phyloP scores from a whole-genome alignment of 2,329 filamentous ascomycete species.

The Ilyonectria sp. region DNA sequence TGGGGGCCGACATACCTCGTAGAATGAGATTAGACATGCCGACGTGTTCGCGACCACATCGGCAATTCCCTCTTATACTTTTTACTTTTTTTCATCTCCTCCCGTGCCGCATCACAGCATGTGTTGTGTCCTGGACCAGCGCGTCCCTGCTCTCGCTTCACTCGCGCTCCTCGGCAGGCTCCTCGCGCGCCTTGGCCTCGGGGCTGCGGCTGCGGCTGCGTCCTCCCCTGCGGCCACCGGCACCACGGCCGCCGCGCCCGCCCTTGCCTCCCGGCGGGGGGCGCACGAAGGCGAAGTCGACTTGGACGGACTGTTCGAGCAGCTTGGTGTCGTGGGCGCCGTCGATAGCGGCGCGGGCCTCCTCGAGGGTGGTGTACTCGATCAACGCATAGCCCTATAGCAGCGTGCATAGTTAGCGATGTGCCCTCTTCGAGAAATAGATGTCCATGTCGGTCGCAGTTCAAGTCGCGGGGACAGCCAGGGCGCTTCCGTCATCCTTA shows the following conservation, averaged over 20 bases:
- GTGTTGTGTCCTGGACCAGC: background rate
- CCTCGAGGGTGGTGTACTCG: conserved; percentile 84
- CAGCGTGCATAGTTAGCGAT: background rate
- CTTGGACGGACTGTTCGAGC: conserved; percentile 84
- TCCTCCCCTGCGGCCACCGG: conserved; percentile 59
- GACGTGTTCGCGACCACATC: conserved; percentile 41
- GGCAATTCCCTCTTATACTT: conserved; percentile 14
- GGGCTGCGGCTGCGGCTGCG: conserved; percentile 67
- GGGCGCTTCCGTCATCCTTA: conserved; percentile 50
- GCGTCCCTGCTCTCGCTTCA: conserved; percentile 29
- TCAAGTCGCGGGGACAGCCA: background rate
- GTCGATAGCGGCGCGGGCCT: conserved; percentile 86
- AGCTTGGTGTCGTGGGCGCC: conserved; percentile 83
- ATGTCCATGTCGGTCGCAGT: background rate
- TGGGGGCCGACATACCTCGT: conserved; percentile 44
- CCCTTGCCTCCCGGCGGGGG: conserved; percentile 76
- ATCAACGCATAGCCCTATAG: conserved; percentile 85
- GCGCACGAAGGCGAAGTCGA: conserved; percentile 89
- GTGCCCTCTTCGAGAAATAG: background rate
- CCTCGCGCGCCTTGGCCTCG: conserved; percentile 55
- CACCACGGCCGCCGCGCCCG: conserved; percentile 55
- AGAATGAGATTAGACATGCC: conserved; percentile 46
- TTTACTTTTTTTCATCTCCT: conserved; percentile 5
- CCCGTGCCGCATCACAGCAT: background rate
- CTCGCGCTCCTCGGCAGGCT: conserved; percentile 48